These are phyloP conservation scores for Carex myosuroides DNA, from an alignment of 176 grass and related monocot species.

Conservation along the genomic window DNA sequence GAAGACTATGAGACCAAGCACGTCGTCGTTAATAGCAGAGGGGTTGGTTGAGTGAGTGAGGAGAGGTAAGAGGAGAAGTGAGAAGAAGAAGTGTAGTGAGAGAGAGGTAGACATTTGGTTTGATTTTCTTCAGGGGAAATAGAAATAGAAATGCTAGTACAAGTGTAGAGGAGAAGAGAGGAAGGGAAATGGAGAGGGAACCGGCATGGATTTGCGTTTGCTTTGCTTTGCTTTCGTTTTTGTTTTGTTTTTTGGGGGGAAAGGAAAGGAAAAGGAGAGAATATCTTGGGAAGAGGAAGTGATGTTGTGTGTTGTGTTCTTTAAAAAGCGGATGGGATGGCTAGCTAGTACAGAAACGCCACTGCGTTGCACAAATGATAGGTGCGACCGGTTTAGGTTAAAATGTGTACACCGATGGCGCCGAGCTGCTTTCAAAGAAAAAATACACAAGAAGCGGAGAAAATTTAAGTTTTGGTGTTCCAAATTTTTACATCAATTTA, in stretches of 20 bases:
- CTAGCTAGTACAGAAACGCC: background rate
- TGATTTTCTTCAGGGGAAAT: background rate
- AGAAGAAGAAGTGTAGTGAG: slow-evolving; percentile 19
- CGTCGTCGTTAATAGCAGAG: slow-evolving; percentile 82
- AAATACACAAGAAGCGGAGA: too few species aligned
- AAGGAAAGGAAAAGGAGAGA: background rate
- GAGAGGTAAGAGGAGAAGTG: slow-evolving; percentile 16
- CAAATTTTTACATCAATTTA: too few species aligned
- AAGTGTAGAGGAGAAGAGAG: background rate
- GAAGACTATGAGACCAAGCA: slow-evolving; percentile 90
- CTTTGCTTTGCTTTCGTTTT: background rate
- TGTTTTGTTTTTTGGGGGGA: background rate
- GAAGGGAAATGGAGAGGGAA: background rate
- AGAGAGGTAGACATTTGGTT: slow-evolving; percentile 21
- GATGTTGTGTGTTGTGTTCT: background rate
- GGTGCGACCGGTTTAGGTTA: background rate
- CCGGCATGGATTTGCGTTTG: background rate
- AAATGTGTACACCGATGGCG: background rate
- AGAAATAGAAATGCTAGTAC: background rate
- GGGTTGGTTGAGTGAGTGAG: background rate
- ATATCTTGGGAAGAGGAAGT: slow-evolving; percentile 16
- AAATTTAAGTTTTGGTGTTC: too few species aligned
- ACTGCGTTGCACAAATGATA: background rate
- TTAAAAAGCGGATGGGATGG: background rate
- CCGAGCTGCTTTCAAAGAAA: too few species aligned